These are phyloP conservation scores for Cercophora samala DNA, from an alignment of 495 filamentous ascomycete genomes.

Conservation along the genomic window DNA sequence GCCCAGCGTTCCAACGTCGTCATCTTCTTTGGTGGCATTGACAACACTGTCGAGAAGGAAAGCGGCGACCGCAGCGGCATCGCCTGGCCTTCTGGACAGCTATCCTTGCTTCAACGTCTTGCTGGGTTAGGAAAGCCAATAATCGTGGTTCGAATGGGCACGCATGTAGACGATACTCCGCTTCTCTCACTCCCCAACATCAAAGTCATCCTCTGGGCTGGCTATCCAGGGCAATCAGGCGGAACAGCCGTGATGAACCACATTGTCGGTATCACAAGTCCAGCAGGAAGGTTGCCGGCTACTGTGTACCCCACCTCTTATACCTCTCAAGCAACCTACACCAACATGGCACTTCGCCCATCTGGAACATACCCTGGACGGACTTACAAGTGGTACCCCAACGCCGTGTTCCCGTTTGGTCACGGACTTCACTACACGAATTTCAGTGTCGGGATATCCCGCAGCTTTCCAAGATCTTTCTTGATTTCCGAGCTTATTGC, in stretches of 20 bases:
- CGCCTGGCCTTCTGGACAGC: conserved; percentile 41
- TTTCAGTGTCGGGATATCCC: conserved; percentile 48
- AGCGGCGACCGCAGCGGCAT: conserved; percentile 39
- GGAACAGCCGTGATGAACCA: conserved; percentile 52
- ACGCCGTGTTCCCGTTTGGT: conserved; percentile 45
- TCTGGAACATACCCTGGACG: conserved; percentile 41
- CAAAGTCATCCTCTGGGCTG: conserved; percentile 50
- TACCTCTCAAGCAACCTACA: conserved; percentile 37
- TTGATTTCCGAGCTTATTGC: conserved; percentile 31
- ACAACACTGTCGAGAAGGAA: conserved; percentile 39
- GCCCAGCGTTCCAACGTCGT: conserved; percentile 39
- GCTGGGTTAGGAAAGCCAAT: conserved; percentile 37
- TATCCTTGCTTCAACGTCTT: conserved; percentile 38
- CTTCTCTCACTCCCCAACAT: conserved; percentile 50
- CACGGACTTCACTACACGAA: conserved; percentile 48
- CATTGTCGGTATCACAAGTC: conserved; percentile 49
- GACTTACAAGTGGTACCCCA: conserved; percentile 44
- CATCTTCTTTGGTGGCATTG: conserved; percentile 44
- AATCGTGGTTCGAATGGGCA: conserved; percentile 45
- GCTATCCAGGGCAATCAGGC: conserved; percentile 55
- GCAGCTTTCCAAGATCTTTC: conserved; percentile 29
- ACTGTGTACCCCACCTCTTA: conserved; percentile 48
- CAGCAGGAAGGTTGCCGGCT: conserved; percentile 59
- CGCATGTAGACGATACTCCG: conserved; percentile 53
- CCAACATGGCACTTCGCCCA: conserved; percentile 46